Conservation (phyloP, 805 yeast species). For the Teunomyces panamensis region DNA sequence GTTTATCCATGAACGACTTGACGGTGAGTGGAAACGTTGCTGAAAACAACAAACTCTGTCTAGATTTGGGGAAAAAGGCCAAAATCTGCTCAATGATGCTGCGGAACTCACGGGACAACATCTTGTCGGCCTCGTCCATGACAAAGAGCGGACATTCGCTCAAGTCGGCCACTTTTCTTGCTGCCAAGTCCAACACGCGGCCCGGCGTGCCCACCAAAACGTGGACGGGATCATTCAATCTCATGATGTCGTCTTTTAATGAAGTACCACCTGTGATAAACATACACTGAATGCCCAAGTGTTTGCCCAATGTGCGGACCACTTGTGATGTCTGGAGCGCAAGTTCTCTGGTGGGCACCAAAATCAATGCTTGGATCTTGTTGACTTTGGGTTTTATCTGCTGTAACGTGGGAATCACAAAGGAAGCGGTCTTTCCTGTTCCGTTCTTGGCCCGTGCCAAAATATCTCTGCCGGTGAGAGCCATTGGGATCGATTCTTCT, state of each 20-base stretch:
- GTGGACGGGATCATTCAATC: slow-evolving; percentile 91
- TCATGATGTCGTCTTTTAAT: slow-evolving; percentile 87
- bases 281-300: slow-evolving; percentile 89
- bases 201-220: slow-evolving; percentile 97
- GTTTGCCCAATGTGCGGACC: slow-evolving; percentile 92
- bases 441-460: slow-evolving; percentile 98
- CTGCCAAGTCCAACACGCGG: slow-evolving; percentile 90
- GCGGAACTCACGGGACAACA: slow-evolving; percentile 87
- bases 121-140: slow-evolving; percentile 99
- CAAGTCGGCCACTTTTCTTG: slow-evolving; percentile 82
- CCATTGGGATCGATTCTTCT: slow-evolving; percentile 95
- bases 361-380: slow-evolving; percentile 86
- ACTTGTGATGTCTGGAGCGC: slow-evolving; percentile 98
- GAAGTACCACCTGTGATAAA: slow-evolving; percentile 98
- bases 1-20: slow-evolving; percentile 86
- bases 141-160: slow-evolving; percentile 83
- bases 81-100: slow-evolving; percentile 83
- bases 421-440: slow-evolving; percentile 98
- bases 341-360: slow-evolving; percentile 97
- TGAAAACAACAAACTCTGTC: slow-evolving; percentile 82
- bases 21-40: slow-evolving; percentile 97
- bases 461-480: slow-evolving; percentile 91
- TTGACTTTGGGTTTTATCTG: slow-evolving; percentile 78
- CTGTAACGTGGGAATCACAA: slow-evolving; percentile 89
- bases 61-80: slow-evolving; percentile 63